These are phyloP conservation scores for Oidiodendron maius DNA, from an alignment of 495 filamentous ascomycete genomes.

Conservation along the genomic window DNA sequence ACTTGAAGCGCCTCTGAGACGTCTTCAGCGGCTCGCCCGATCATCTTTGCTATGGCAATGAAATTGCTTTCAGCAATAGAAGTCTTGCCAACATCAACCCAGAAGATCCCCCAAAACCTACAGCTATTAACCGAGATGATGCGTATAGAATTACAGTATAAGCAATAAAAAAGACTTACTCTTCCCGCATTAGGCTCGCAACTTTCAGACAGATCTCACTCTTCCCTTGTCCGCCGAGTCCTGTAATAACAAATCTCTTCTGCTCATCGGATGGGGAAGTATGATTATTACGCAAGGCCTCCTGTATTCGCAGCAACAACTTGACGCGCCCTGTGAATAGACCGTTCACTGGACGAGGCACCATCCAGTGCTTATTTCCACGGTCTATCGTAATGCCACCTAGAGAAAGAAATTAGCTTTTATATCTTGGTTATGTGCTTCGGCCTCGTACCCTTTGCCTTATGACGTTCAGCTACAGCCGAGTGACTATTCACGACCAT, in stretches of 20 bases:
- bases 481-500: too few relatives aligned
- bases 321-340: slow-evolving; percentile 19
- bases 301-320: slow-evolving; percentile 6
- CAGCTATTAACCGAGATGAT: slow-evolving; percentile 9
- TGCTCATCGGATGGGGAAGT: slow-evolving; percentile 7
- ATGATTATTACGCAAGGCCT: too few relatives aligned
- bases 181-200: slow-evolving; percentile 23
- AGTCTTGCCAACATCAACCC: too few relatives aligned
- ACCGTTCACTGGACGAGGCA: slow-evolving; percentile 16
- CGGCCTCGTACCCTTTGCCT: slow-evolving; percentile 25
- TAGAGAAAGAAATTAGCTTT: slow-evolving; percentile 30
- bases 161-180: slow-evolving; percentile 18
- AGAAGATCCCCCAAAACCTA: slow-evolving; percentile 29
- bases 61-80: slow-evolving; percentile 21
- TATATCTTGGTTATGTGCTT: slow-evolving; percentile 30
- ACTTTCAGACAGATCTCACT: slow-evolving; percentile 33
- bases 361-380: slow-evolving; percentile 15
- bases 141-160: neutral
- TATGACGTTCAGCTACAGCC: too few relatives aligned
- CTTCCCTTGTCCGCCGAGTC: slow-evolving; percentile 32
- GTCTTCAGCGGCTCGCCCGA: slow-evolving; percentile 11
- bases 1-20: slow-evolving; percentile 27
- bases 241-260: slow-evolving; percentile 29
- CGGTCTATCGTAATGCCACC: slow-evolving; percentile 19
- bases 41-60: slow-evolving; percentile 23